phyloP scores from a whole-genome alignment of 2,329 filamentous ascomycete species.

The Phaeosphaeriaceae sp. region DNA sequence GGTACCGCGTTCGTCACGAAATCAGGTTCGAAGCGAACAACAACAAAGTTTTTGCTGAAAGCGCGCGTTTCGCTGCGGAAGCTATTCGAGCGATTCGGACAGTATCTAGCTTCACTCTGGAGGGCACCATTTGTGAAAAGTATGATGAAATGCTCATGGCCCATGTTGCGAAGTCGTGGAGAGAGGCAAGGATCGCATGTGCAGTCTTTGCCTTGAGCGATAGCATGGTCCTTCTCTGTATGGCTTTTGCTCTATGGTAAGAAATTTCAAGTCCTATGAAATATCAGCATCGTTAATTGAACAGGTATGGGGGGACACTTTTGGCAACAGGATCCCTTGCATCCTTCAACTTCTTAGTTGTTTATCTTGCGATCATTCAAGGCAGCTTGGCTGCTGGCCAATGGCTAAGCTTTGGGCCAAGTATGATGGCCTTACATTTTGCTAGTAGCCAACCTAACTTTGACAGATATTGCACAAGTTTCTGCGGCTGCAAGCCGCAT shows the following conservation, averaged over 20 bases:
- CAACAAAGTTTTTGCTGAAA: slow-evolving; percentile 80
- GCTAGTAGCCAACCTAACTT: neutral
- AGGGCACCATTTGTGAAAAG: slow-evolving; percentile 74
- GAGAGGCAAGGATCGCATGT: slow-evolving; percentile 63
- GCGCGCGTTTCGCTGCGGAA: slow-evolving; percentile 87
- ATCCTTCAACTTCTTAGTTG: slow-evolving; percentile 29
- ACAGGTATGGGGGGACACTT: slow-evolving; percentile 34
- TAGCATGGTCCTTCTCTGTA: slow-evolving; percentile 67
- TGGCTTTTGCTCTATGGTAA: slow-evolving; percentile 40
- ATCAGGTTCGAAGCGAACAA: slow-evolving; percentile 30
- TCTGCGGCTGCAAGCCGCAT: slow-evolving; percentile 30
- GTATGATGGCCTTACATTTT: slow-evolving; percentile 12
- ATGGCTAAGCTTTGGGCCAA: slow-evolving; percentile 31
- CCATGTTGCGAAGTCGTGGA: slow-evolving; percentile 71
- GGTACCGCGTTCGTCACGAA: slow-evolving; percentile 73
- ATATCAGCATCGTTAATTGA: neutral
- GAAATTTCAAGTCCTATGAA: slow-evolving; percentile 1
- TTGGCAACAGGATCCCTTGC: slow-evolving; percentile 21
- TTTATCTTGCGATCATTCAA: slow-evolving; percentile 35
- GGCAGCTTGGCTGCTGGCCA: slow-evolving; percentile 27
- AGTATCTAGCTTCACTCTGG: slow-evolving; percentile 87
- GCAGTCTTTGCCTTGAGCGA: slow-evolving; percentile 45
- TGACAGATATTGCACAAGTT: slow-evolving; percentile 34
- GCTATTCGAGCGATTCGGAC: slow-evolving; percentile 91
- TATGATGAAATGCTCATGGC: slow-evolving; percentile 73